Base-by-base conservation (phyloP, 805 yeast species). In the Candida golubevii region DNA sequence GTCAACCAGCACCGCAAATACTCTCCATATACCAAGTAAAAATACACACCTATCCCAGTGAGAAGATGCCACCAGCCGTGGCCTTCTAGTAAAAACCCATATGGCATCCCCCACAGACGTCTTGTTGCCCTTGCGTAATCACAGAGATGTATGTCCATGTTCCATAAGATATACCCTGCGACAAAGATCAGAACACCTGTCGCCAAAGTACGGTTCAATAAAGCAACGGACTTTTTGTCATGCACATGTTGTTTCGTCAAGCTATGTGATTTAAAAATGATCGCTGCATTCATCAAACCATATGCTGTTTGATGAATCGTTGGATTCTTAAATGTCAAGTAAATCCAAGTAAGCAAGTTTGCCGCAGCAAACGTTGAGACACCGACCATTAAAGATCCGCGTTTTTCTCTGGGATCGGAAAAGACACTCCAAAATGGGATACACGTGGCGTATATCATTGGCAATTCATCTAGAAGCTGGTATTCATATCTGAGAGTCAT, bases 61-160 rank as follows among this genome's bases (percentile, higher is more conserved):
- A 86, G 74, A 9, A 86, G 67, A 60, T 91, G 98, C 98, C 98
- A 91, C 97, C 97, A 91, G 23, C 95, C 96, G 58, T 91, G 98
- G 27, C 95, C 85, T 63, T 91, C 98, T 31, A 91, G 70, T 4
- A 91, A 52, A 48, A 88, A 77, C 1, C 98, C 98, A 42, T 83
- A 77, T 2, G 97, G 97, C 67, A 85, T 75, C 3, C 97, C 95
- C 61, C 71, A 64, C 4, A 66, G 53, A 47, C 93, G 76, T 62
- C 97, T 77, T 12, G 78, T 57, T 7, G 63, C 47, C 33, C 81
- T 74, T 63, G 87, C 82, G 23, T 63, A 61, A 12, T 68, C 53
- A 62, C 98, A 91, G 45, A 84, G 76, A 51, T 87, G 85, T 45
- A 86, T 88, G 62, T 91, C 98, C 54, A 88, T 62, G 60, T 88